Evolutionary conservation across 805 yeast genomes (phyloP).

Genomic region (Ogataea degrootiae): DNA sequence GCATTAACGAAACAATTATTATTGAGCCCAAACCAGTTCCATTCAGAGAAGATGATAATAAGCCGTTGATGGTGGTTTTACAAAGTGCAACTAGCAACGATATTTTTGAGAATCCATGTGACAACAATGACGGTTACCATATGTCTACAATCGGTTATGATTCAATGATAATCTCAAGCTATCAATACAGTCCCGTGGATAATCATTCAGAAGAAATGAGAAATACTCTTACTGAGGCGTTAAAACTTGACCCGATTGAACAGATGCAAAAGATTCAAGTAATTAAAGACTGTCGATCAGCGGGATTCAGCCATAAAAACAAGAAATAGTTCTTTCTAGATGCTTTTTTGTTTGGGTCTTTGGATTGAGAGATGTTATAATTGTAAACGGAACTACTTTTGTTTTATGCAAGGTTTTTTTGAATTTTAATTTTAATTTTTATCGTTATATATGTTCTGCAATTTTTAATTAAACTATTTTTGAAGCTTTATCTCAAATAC

Average conservation of each 20-base stretch:
- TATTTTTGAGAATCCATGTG: neutral
- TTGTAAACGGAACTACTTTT: too few species aligned
- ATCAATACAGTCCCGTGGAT: constrained; percentile 5
- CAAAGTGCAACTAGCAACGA: constrained; percentile 6
- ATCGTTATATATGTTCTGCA: too few species aligned
- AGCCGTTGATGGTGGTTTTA: constrained; percentile 15
- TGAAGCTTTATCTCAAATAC: too few species aligned
- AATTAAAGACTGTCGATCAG: too few species aligned
- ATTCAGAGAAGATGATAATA: neutral
- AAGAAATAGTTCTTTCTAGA: too few species aligned
- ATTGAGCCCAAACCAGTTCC: constrained; percentile 13
- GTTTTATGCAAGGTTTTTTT: too few species aligned
- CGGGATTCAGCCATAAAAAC: too few species aligned
- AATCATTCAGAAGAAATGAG: neutral
- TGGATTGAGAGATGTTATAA: too few species aligned
- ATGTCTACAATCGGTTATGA: constrained; percentile 14
- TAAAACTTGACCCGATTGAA: neutral
- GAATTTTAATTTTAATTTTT: too few species aligned
- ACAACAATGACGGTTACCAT: neutral
- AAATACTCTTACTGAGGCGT: neutral
- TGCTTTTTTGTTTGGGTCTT: too few species aligned
- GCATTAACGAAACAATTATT: constrained; percentile 14
- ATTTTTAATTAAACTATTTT: too few species aligned
- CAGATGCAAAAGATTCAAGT: neutral
- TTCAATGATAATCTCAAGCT: constrained; percentile 15